Conservation (phyloP, 371 early-diverging fungal species). For the Capniomyces stellatus region DNA sequence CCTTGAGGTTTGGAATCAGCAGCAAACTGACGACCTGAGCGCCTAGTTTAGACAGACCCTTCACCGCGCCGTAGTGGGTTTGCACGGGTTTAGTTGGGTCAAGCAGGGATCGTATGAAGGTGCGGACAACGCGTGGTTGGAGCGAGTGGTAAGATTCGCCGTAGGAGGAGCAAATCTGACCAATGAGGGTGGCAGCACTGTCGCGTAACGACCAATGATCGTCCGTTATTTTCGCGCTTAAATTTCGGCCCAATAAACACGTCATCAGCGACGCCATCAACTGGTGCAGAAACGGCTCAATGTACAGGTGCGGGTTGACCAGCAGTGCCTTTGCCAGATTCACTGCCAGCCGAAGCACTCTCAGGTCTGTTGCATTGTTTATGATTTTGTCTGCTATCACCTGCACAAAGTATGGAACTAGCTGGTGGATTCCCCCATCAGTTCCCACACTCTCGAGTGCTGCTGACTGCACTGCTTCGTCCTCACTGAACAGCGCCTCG, state of each 20-base stretch:
- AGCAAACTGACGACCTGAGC: constrained; percentile 53
- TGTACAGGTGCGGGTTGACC: constrained; percentile 78
- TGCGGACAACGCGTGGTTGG: constrained; percentile 72
- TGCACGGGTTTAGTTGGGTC: constrained; percentile 65
- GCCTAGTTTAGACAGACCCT: constrained; percentile 60
- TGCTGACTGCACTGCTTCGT: constrained; percentile 42
- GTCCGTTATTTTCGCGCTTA: constrained; percentile 36
- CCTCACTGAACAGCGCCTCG: constrained; percentile 60
- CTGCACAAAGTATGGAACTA: constrained; percentile 96
- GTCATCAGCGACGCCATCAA: constrained; percentile 92
- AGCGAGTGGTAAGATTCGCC: constrained; percentile 65
- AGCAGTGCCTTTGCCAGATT: constrained; percentile 69
- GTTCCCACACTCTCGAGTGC: constrained; percentile 72
- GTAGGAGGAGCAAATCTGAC: constrained; percentile 50
- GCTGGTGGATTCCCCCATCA: constrained; percentile 95
- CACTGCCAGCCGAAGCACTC: constrained; percentile 51
- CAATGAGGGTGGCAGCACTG: constrained; percentile 51
- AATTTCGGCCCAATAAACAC: constrained; percentile 77
- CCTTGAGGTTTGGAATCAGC: constrained; percentile 63
- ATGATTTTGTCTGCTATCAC: constrained; percentile 69
- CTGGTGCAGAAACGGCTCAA: constrained; percentile 98
- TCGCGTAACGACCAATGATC: constrained; percentile 74
- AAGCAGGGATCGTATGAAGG: constrained; percentile 68
- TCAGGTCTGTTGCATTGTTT: constrained; percentile 54
- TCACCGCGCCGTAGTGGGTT: constrained; percentile 79